These are phyloP conservation scores for Hebeloma cylindrosporum DNA, from an alignment of 768 basidiomycete species.

Conservation along the genomic window DNA sequence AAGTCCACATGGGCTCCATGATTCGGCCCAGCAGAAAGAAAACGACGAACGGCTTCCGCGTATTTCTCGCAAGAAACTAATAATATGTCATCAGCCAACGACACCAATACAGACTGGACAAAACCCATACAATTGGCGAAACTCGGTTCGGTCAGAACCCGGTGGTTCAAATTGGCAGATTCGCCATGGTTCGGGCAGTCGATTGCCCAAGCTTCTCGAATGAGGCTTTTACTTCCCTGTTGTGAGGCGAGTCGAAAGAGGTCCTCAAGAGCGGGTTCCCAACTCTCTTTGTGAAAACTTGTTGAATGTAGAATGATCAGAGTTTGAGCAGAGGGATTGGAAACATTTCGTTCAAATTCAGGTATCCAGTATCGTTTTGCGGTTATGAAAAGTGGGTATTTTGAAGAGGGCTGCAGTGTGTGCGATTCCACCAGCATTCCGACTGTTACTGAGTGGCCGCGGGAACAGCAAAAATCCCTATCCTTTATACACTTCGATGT, in stretches of 20 bases:
- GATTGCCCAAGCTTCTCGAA: slow-evolving; percentile 64
- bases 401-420: slow-evolving; percentile 33
- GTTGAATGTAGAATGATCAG: slow-evolving; percentile 67
- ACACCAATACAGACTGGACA: slow-evolving; percentile 3
- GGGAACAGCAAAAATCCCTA: too few species aligned
- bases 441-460: background rate
- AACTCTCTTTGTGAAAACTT: slow-evolving; percentile 75
- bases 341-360: slow-evolving; percentile 33
- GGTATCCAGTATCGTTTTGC: slow-evolving; percentile 59
- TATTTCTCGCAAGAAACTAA: slow-evolving; percentile 67
- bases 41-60: slow-evolving; percentile 56
- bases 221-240: slow-evolving; percentile 15
- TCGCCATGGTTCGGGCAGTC: slow-evolving; percentile 77
- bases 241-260: slow-evolving; percentile 39
- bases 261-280: slow-evolving; percentile 58
- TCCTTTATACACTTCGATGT: too few species aligned
- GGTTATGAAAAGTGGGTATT: slow-evolving; percentile 50
- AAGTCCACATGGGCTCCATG: slow-evolving; percentile 48
- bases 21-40: slow-evolving; percentile 44
- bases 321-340: slow-evolving; percentile 48
- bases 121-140: slow-evolving; percentile 46
- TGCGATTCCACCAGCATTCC: slow-evolving; percentile 22
- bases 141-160: slow-evolving; percentile 41
- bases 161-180: slow-evolving; percentile 53
- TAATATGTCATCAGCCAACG: slow-evolving; percentile 6